Conservation (phyloP, 108 stramenopile species). For the Nitzschia putrida region DNA sequence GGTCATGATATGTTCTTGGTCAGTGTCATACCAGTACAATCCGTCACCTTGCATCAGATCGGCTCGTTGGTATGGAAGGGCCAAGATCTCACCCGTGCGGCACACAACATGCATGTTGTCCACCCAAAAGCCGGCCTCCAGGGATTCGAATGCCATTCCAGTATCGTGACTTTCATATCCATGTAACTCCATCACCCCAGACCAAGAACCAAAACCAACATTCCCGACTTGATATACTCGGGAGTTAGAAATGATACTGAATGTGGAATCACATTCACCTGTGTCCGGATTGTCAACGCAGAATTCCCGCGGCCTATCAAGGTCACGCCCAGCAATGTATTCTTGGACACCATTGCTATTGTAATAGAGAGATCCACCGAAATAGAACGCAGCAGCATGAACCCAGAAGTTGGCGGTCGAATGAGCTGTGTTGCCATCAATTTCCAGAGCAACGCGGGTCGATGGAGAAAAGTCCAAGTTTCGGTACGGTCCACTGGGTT, state of each 20-base stretch:
- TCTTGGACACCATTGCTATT: constrained; percentile 17
- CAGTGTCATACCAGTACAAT: constrained; percentile 47
- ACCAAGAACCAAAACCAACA: constrained; percentile 38
- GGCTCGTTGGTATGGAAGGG: constrained; percentile 6
- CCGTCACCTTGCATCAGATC: constrained; percentile 22
- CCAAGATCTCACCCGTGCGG: constrained; percentile 31
- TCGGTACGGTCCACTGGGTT: constrained; percentile 26
- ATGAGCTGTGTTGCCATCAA: constrained; percentile 50
- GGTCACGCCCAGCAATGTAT: constrained; percentile 39
- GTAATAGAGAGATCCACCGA: constrained; percentile 51
- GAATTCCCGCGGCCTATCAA: background rate
- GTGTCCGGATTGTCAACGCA: background rate
- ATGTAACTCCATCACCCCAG: constrained; percentile 35
- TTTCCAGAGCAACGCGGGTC: background rate
- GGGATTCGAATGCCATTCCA: constrained; percentile 36
- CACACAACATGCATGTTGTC: constrained; percentile 39
- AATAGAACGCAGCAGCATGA: constrained; percentile 47
- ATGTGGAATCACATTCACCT: background rate
- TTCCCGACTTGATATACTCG: background rate
- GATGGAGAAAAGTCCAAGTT: constrained; percentile 23
- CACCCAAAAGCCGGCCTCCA: constrained; percentile 43
- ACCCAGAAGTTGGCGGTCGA: constrained; percentile 45
- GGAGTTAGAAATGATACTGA: background rate
- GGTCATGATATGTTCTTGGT: constrained; percentile 47
- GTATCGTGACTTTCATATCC: constrained; percentile 43